Percentiles rank a stretch among this genome's conserved stretches.
These are phyloP conservation scores for Spergularia bocconei DNA, from an alignment of 148 eudicot genomes.

Conservation along the genomic window DNA sequence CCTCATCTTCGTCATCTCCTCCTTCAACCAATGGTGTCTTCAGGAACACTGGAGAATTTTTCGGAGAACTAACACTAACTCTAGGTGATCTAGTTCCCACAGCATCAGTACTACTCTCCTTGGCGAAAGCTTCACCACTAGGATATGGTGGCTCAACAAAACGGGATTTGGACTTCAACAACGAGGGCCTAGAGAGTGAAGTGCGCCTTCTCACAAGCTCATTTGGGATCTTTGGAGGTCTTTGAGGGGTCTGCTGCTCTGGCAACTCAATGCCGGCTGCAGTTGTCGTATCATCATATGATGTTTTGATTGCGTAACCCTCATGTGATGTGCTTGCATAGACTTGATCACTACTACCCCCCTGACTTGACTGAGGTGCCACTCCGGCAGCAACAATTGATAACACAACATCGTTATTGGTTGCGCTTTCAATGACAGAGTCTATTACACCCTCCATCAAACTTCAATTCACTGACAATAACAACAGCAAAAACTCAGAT, in stretches of 20 bases:
- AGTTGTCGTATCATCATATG: not conserved
- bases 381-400: not conserved
- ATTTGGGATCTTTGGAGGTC: conserved; percentile 31
- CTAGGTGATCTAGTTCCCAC: conserved; percentile 35
- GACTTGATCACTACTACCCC: not conserved
- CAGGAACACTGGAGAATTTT: conserved; percentile 44
- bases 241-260: conserved; percentile 22
- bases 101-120: conserved; percentile 20
- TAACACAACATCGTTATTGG: conserved; percentile 8
- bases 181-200: conserved; percentile 35
- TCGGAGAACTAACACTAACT: conserved; percentile 8
- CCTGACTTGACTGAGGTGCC: not conserved
- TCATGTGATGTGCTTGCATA: not conserved
- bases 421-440: not conserved
- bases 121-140: conserved; percentile 29
- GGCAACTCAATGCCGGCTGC: not conserved
- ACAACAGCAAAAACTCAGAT: not conserved
- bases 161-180: conserved; percentile 66
- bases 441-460: not conserved
- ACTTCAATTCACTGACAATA: not conserved
- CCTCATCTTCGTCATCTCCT: conserved; percentile 56
- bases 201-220: conserved; percentile 32
- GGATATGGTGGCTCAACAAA: conserved; percentile 55
- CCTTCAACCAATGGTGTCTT: conserved; percentile 45
- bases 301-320: no score